Conservation (phyloP, 495 filamentous ascomycete species). For the Hypoxylon crocopeplum region DNA sequence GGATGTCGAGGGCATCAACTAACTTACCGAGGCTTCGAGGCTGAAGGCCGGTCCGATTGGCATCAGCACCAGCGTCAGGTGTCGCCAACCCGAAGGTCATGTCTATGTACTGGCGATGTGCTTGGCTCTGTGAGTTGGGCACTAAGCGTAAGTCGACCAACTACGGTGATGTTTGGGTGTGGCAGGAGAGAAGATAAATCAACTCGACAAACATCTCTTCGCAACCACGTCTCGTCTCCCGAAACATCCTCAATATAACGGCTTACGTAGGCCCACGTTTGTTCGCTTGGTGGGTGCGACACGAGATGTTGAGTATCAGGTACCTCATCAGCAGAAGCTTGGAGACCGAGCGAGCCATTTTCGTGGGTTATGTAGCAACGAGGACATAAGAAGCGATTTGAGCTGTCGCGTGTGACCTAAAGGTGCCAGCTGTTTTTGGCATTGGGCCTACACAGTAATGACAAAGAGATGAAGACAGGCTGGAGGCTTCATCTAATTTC, state of each 20-base stretch:
- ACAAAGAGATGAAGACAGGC: no score
- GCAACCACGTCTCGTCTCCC: constrained; percentile 26
- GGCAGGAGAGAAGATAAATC: constrained; percentile 24
- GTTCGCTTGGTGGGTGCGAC: constrained; percentile 17
- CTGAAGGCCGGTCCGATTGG: constrained; percentile 35
- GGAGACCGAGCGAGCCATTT: constrained; percentile 1
- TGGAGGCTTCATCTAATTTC: no score
- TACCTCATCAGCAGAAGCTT: constrained; percentile 12
- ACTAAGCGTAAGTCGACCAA: constrained; percentile 29
- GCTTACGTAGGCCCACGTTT: constrained; percentile 36
- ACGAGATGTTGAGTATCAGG: constrained; percentile 1
- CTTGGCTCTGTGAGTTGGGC: not conserved
- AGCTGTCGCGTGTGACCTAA: constrained; percentile 14
- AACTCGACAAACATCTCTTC: constrained; percentile 24
- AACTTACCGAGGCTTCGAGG: constrained; percentile 25
- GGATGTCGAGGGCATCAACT: constrained; percentile 4
- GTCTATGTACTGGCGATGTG: not conserved
- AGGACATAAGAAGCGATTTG: constrained; percentile 18
- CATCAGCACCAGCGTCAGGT: not conserved
- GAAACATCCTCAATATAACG: constrained; percentile 32
- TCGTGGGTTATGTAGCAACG: constrained; percentile 1
- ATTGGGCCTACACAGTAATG: no score
- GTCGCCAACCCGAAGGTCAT: not conserved
- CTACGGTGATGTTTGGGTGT: constrained; percentile 22
- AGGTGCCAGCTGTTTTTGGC: not conserved